Conservation (phyloP, 1,284 basidiomycete genomes). For the Cronartium quercuum region DNA sequence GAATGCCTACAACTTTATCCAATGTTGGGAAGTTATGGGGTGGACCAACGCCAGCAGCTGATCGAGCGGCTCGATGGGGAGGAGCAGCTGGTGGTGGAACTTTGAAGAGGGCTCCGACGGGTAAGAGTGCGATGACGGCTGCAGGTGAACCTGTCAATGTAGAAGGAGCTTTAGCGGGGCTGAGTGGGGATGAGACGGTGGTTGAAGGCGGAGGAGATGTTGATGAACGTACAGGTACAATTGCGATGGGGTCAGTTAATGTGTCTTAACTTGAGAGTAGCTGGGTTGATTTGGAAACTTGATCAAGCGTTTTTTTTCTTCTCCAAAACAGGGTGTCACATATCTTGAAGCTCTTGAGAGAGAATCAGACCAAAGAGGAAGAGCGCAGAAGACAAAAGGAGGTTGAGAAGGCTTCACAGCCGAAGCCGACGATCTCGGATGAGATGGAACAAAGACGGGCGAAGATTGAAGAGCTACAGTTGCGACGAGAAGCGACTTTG, state of each 20-base stretch:
- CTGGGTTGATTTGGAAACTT: not conserved
- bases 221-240: constrained; percentile 35
- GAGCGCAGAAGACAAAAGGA: constrained; percentile 29
- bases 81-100: constrained; percentile 1
- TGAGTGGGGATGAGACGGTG: constrained; percentile 27
- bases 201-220: not conserved
- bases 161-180: constrained; percentile 23
- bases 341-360: constrained; percentile 37
- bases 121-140: not conserved
- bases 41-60: constrained; percentile 29
- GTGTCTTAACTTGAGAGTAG: not conserved
- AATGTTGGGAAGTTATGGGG: constrained; percentile 37
- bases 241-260: constrained; percentile 28
- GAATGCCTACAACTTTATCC: constrained; percentile 18
- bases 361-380: constrained; percentile 38
- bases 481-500: constrained; percentile 34
- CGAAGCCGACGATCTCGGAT: constrained; percentile 31
- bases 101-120: constrained; percentile 13
- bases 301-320: not conserved
- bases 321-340: constrained; percentile 20
- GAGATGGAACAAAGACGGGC: constrained; percentile 31
- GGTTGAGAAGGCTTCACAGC: constrained; percentile 23
- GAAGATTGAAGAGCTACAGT: constrained; percentile 37
- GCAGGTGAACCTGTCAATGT: constrained; percentile 2
- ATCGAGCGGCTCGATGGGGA: constrained; percentile 35